phyloP scores from a whole-genome alignment of 306 rosid genomes.

The Castanospermum australe region DNA sequence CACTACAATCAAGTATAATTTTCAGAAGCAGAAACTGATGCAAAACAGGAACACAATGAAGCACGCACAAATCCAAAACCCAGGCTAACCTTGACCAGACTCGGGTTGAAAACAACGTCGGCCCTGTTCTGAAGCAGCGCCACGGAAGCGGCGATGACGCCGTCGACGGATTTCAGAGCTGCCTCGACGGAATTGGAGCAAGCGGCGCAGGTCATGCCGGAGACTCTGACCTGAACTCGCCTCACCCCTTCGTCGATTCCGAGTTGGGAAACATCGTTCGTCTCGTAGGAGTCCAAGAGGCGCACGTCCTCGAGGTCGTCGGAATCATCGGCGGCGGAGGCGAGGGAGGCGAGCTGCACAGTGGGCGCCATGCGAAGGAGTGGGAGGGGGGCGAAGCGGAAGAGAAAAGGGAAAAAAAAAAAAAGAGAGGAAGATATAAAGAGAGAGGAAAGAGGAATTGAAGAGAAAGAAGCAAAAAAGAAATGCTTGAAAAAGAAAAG shows the following conservation, averaged over 20 bases:
- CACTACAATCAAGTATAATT: background rate
- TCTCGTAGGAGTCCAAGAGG: slow-evolving; percentile 67
- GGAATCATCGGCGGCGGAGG: slow-evolving; percentile 14
- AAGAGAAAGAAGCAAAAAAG: background rate
- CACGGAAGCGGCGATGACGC: slow-evolving; percentile 76
- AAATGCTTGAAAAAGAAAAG: too few relatives aligned
- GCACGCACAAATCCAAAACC: background rate
- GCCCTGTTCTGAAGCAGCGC: slow-evolving; percentile 93
- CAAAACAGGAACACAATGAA: background rate
- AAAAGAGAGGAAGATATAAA: too few relatives aligned
- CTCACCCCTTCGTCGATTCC: slow-evolving; percentile 37
- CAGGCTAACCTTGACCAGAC: slow-evolving; percentile 64
- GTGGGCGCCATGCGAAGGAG: slow-evolving; percentile 26
- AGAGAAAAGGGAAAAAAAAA: background rate
- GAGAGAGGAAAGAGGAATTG: background rate
- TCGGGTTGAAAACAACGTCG: slow-evolving; percentile 75
- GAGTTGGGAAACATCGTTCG: slow-evolving; percentile 6
- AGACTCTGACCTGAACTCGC: slow-evolving; percentile 69
- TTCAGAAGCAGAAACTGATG: background rate
- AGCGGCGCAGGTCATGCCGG: slow-evolving; percentile 98
- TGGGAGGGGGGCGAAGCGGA: background rate
- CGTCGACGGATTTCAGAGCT: slow-evolving; percentile 64
- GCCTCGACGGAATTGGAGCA: slow-evolving; percentile 90
- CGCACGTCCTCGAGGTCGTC: slow-evolving; percentile 76
- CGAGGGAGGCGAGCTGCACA: slow-evolving; percentile 31